phyloP scores from a whole-genome alignment of 2,329 filamentous ascomycete species.

The Neonectria ditissima region DNA sequence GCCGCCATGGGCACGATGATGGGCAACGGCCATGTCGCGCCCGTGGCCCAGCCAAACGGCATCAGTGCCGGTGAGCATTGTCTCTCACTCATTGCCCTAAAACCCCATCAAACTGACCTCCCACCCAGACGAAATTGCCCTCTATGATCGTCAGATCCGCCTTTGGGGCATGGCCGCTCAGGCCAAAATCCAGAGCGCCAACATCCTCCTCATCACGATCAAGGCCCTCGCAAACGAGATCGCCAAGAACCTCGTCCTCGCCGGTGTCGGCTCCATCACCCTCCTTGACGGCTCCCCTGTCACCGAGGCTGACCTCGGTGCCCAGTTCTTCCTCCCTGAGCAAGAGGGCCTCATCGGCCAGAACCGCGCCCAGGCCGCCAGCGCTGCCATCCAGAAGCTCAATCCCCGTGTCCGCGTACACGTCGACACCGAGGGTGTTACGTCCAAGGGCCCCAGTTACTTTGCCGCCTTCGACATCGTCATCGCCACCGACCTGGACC shows the following conservation, averaged over 20 bases:
- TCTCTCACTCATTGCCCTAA: background rate
- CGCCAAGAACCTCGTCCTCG: conserved; percentile 96
- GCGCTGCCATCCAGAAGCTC: conserved; percentile 81
- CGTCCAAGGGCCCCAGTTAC: conserved; percentile 76
- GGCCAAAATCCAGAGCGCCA: conserved; percentile 88
- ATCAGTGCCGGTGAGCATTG: conserved; percentile 51
- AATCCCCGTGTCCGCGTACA: conserved; percentile 88
- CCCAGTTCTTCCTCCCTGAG: conserved; percentile 82
- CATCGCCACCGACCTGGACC: conserved; percentile 89
- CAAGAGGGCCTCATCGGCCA: conserved; percentile 77
- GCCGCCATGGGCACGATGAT: conserved; percentile 45
- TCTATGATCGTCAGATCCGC: conserved; percentile 97
- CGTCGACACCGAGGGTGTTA: conserved; percentile 76
- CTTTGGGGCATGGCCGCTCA: conserved; percentile 98
- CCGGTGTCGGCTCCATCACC: conserved; percentile 90
- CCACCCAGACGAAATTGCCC: conserved; percentile 85
- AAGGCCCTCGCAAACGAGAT: conserved; percentile 93
- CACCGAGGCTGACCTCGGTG: conserved; percentile 82
- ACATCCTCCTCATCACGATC: conserved; percentile 89
- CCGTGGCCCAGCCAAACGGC: conserved; percentile 37
- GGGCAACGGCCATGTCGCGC: conserved; percentile 45
- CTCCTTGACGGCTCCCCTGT: conserved; percentile 84
- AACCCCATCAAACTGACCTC: conserved; percentile 26
- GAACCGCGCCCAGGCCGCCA: conserved; percentile 86
- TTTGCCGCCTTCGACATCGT: conserved; percentile 85